Base-by-base conservation (phyloP, 495 filamentous ascomycete species). In the Podospora pseudopauciseta region DNA sequence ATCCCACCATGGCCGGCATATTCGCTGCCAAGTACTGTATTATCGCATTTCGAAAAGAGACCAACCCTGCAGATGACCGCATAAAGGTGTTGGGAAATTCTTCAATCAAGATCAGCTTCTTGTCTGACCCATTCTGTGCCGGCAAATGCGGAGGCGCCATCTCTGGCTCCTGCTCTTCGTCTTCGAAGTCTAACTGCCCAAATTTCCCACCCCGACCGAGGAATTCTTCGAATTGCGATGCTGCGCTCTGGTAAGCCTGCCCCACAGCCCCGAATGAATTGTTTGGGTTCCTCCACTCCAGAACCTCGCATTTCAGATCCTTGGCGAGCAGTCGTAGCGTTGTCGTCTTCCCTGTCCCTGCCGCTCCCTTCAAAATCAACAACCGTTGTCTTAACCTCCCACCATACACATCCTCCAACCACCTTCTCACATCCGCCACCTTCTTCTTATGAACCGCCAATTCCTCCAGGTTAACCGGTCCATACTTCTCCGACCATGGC, bases 361-460 rank as follows among this genome's bases (percentile, higher is more conserved):
- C 93, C n/a, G 92, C 87, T 16, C 96, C 96, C 74, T 92, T 96
- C 15, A 99, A 79, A 44, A 98, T 81, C 55, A 98, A 84, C 53
- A 97, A 74, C 75, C 89, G 86, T 83, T 94, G 81, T 66, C 82
- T 79, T 74, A 83, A 79, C 63, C 82, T 83, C 6, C 92, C 91
- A 49, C 80, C 73, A 64, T 94, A 86, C 0, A 91, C 91, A 69
- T 87, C 84, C 61, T 89, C 86, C 56, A 99, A 78, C 95, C 96
- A 98, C 44, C 74, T 82, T 60, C 86, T 84, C 19, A 98, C 93
- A 78, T 97, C 94, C 18, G 85, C 79, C 23, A 98, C 93, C 78
- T 99, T 99, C 73, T 84, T 91, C 79, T 93, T 97, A 75, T 99
- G 92, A 44, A 98, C 93, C 0, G 90, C 94, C 65, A 98, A 82